These are phyloP conservation scores for Bassia scoparia DNA, from an alignment of 148 eudicot species.

Conservation along the genomic window DNA sequence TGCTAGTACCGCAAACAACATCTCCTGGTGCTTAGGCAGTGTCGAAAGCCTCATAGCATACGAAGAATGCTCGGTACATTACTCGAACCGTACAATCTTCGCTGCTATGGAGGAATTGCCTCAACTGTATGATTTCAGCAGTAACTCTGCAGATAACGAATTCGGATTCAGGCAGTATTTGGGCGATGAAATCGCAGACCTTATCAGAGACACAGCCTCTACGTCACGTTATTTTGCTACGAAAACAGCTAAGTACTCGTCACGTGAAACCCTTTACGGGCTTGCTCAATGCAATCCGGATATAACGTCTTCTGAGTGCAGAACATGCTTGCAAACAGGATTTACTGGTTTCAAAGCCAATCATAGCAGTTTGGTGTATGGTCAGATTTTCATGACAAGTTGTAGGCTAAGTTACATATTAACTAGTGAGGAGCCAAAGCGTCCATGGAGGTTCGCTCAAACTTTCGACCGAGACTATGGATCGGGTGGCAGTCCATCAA, in stretches of 20 bases:
- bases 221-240: not conserved
- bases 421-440: not conserved
- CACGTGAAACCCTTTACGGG: no score
- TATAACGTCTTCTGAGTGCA: no score
- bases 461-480: not conserved
- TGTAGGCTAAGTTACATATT: not conserved
- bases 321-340: not conserved
- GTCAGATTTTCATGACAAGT: slow-evolving; percentile 11
- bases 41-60: not conserved
- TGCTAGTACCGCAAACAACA: not conserved
- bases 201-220: no score
- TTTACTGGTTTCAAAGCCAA: not conserved
- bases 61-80: slow-evolving; percentile 8
- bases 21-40: not conserved
- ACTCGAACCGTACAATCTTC: not conserved
- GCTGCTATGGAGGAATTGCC: not conserved
- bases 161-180: not conserved
- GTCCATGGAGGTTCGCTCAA: not conserved
- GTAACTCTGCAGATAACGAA: not conserved
- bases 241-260: no score
- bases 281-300: no score
- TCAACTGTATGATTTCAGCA: not conserved
- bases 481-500: no score
- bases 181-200: no score
- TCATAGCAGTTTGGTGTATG: not conserved